phyloP scores from a whole-genome alignment of 768 basidiomycete genomes.

The Russula brevipes region DNA sequence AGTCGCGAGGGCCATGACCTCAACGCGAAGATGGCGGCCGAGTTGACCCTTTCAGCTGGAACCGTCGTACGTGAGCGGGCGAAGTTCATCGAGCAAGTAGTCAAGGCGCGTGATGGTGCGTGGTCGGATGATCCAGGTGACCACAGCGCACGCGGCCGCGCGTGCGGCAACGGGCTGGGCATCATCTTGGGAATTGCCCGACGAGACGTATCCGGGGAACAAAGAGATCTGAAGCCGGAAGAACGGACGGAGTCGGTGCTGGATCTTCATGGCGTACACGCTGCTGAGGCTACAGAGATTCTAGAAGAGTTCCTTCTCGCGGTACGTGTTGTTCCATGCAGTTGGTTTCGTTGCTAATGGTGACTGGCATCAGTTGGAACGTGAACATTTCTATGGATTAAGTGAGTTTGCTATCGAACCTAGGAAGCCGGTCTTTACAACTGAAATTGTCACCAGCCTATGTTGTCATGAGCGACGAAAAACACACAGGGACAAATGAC shows the following conservation, averaged over 20 bases:
- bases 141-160: constrained; percentile 63
- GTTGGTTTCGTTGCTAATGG: background rate
- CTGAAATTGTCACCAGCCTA: constrained; percentile 49
- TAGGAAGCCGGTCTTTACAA: background rate
- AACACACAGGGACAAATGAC: constrained; percentile 92
- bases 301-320: constrained; percentile 83
- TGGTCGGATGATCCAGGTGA: constrained; percentile 87
- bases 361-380: constrained; percentile 56
- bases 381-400: constrained; percentile 82
- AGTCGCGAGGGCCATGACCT: constrained; percentile 90
- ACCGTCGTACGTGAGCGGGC: constrained; percentile 81
- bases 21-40: constrained; percentile 83
- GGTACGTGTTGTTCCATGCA: constrained; percentile 44
- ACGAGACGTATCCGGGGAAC: constrained; percentile 44
- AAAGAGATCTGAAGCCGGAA: constrained; percentile 60
- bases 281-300: constrained; percentile 88
- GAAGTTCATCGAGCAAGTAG: constrained; percentile 68
- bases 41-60: constrained; percentile 82
- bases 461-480: constrained; percentile 90
- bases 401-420: constrained; percentile 41
- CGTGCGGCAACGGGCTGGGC: constrained; percentile 77
- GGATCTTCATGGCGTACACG: constrained; percentile 91
- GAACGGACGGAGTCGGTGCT: constrained; percentile 86
- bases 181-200: constrained; percentile 83
- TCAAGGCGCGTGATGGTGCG: constrained; percentile 57